Percentiles rank a stretch among this genome's conserved stretches.
These are phyloP conservation scores for Chaetomium tenue DNA, from an alignment of 495 filamentous ascomycete genomes.

Conservation along the genomic window DNA sequence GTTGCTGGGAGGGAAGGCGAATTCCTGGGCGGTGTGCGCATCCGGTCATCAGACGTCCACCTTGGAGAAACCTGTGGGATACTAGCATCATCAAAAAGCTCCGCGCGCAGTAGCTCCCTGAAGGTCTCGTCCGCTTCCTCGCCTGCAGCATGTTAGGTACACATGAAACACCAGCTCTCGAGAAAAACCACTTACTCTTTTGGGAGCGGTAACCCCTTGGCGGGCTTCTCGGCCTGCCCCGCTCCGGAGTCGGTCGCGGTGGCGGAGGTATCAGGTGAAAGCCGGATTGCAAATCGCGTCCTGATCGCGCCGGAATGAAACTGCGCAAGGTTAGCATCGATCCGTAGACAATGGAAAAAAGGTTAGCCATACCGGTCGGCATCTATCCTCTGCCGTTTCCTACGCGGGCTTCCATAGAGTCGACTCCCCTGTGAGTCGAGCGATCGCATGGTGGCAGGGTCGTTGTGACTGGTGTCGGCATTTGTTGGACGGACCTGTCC, in stretches of 20 bases:
- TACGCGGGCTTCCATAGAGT: conserved; percentile 72
- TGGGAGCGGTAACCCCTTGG: conserved; percentile 83
- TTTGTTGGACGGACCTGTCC: conserved; percentile 5
- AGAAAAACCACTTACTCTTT: conserved; percentile 61
- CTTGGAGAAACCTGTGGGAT: conserved; percentile 76
- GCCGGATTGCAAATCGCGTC: conserved; percentile 87
- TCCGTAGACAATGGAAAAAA: conserved; percentile 6
- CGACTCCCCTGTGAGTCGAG: conserved; percentile 58
- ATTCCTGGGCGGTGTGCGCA: conserved; percentile 73
- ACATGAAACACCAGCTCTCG: neutral
- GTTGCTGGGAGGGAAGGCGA: conserved; percentile 72
- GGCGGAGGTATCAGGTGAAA: conserved; percentile 88
- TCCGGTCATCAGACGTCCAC: conserved; percentile 57
- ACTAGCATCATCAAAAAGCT: conserved; percentile 84
- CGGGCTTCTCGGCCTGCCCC: conserved; percentile 16
- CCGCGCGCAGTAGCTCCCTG: conserved; percentile 80
- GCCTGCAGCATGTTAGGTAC: conserved; percentile 58
- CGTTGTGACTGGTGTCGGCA: conserved; percentile 1
- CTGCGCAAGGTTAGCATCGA: conserved; percentile 48
- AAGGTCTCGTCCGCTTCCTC: conserved; percentile 94
- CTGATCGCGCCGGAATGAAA: conserved; percentile 93
- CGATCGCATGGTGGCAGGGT: neutral
- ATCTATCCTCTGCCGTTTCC: conserved; percentile 84
- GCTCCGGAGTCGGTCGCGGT: conserved; percentile 51
- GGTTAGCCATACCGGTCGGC: conserved; percentile 62